Evolutionary conservation across 305 asterid genomes (phyloP), one percentile per base, ranked within the genome.

Genomic region (Nicotiana rustica): DNA sequence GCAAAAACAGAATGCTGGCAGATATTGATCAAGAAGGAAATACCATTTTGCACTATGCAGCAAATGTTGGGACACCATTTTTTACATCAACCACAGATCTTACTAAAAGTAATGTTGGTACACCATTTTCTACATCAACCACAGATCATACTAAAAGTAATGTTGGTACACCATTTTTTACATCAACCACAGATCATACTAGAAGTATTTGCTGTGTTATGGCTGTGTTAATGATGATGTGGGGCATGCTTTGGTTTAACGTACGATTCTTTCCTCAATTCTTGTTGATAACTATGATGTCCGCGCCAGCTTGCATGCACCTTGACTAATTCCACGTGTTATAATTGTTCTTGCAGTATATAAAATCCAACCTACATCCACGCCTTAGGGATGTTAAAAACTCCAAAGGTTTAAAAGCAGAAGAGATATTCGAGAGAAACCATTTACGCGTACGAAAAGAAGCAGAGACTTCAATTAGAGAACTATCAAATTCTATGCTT

Each of bases 201-300:
- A 36, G 14, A 71, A 71, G 61, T 71, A 1, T 71, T 0, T 71
- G 78, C 61, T 71, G 60, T 71, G 78, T 71, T 13, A 52, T 66
- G 31, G 19, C 77, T 41, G 25, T 80, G 35, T 2, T 41, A 10
- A 69, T 67, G 79, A 68, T 81, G 84, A 56, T 56, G 29, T 81
- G 80, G 84, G 79, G 66, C 57, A 79, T 81, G 6, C 79, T 81
- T 35, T 81, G 84, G 84, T 81, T 81, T 5, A 69, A 81, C 44
- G 84, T 69, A 8, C 49, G 49, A 41, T 41, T 8, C 47, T 41
- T 41, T 41, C 49, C 12, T 41, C 49, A 41, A 41, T 8, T 41
- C 49, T 41, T 41, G 3, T 41, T 41, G 12, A 7, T 41, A 41
- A 41, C 49, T 41, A 41, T 41, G 49, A 41, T 41, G 49, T 41